Base-by-base conservation (phyloP, 495 filamentous ascomycete genomes). In the Trichoderma reesei region DNA sequence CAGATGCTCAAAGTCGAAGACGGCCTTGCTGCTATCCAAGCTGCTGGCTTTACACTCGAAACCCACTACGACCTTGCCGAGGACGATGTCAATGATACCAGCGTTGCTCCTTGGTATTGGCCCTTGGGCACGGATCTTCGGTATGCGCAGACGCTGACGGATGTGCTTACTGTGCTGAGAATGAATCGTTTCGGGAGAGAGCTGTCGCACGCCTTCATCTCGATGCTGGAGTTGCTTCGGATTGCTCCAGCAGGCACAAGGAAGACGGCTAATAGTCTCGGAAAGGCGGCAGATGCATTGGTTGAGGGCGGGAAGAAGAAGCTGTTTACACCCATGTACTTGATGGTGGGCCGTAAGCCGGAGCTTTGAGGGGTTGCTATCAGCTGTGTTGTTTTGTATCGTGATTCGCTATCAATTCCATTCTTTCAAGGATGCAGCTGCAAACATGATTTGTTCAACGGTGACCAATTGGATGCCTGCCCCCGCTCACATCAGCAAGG, bases 241-340 rank as follows among this genome's bases (percentile, higher is more conserved):
- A 63, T 98, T 41, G 88, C 90, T 41, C 95, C 94, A 20, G 71
- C 74, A 48, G 94, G 94, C 60, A 95, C 94, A 60, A 91, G 92
- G 79, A 97, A 96, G 85, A 97, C 95, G 44, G 94, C 94, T 13
- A 89, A 97, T 75, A 89, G 87, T 67, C 78, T 98, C 65, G 92
- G 88, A 10, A 65, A 85, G 66, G 94, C 90, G 18, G 94, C 84
- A 26, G 95, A 98, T 73, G 88, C 85, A 66, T 80, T 98, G 61
- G 94, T 97, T 8, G 91, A 87, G 54, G 94, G 94, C 75, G 94
- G 86, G 41, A 87, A 90, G 83, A 84, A 91, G 82, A 90, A 96
- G 72, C 83, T 98, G 26, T 98, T 98, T 79, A 98, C 94, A 0
- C 94, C 94, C 38, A 98, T 98, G 94, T 98, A 97, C 80, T 79